Percentiles rank a stretch among this genome's conserved stretches.
phyloP scores from a whole-genome alignment of 192 early-diverging fungal species.

The Coemansia sp. region DNA sequence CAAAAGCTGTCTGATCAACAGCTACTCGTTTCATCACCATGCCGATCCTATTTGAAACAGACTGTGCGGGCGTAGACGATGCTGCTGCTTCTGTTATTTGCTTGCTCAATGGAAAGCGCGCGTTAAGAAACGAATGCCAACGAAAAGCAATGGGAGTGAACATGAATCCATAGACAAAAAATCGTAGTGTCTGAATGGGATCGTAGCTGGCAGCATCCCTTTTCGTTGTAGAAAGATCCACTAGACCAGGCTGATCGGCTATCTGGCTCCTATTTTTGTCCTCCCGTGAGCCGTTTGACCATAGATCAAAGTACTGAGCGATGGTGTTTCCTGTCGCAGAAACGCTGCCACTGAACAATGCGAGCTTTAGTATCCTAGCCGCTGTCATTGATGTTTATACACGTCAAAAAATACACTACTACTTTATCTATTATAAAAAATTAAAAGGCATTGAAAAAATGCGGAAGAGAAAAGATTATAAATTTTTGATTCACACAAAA shows the following conservation, averaged over 20 bases:
- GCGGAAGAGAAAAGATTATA: not conserved
- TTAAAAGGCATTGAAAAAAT: no score
- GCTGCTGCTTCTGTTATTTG: not conserved
- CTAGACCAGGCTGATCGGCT: not conserved
- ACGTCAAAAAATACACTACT: not conserved
- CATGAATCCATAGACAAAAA: constrained; percentile 30
- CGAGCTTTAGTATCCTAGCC: constrained; percentile 11
- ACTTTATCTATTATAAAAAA: no score
- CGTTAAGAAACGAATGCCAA: constrained; percentile 45
- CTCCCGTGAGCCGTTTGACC: not conserved
- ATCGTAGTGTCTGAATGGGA: constrained; percentile 24
- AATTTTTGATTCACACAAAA: not conserved
- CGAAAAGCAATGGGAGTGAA: constrained; percentile 27
- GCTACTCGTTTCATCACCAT: constrained; percentile 36
- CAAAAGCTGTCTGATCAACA: constrained; percentile 36
- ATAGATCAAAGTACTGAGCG: constrained; percentile 20
- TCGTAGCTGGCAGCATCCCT: constrained; percentile 2
- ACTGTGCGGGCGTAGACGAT: not conserved
- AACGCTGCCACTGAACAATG: constrained; percentile 33
- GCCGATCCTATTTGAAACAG: not conserved
- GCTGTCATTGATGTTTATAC: not conserved
- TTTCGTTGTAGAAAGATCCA: not conserved
- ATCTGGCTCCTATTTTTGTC: not conserved
- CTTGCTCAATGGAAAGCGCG: constrained; percentile 20
- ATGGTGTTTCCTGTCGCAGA: constrained; percentile 33